phyloP scores from a whole-genome alignment of 208 protist species.

The Porcisia hertigi region DNA sequence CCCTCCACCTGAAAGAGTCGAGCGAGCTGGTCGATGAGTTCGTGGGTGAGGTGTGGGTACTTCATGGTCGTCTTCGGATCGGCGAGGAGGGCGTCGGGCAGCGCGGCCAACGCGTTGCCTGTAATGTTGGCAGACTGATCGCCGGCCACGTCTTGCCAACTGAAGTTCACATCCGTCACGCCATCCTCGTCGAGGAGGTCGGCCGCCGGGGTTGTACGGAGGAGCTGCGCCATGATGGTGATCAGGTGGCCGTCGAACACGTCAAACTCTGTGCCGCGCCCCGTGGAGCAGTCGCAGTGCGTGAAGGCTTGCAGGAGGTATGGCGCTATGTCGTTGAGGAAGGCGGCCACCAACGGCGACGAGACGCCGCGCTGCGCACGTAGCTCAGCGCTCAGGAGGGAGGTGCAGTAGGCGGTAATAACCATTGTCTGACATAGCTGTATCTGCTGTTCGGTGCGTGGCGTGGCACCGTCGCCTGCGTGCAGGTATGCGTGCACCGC shows the following conservation, averaged over 20 bases:
- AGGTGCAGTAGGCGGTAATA: constrained; percentile 63
- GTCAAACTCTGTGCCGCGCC: constrained; percentile 74
- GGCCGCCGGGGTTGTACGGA: constrained; percentile 35
- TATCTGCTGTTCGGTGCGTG: constrained; percentile 32
- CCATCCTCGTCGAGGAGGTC: constrained; percentile 71
- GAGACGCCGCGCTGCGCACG: constrained; percentile 58
- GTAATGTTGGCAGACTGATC: constrained; percentile 34
- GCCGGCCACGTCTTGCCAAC: constrained; percentile 47
- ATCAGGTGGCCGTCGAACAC: constrained; percentile 80
- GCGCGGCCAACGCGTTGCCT: constrained; percentile 31
- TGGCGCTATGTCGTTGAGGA: constrained; percentile 64
- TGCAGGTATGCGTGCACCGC: constrained; percentile 75
- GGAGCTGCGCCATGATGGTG: constrained; percentile 48
- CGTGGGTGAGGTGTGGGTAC: constrained; percentile 71
- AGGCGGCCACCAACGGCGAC: constrained; percentile 36
- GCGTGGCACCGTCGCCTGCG: neutral
- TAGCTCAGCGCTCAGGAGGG: constrained; percentile 37
- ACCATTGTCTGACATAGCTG: constrained; percentile 68
- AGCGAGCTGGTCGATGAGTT: constrained; percentile 79
- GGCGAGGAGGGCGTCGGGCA: constrained; percentile 47
- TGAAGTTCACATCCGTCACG: constrained; percentile 43
- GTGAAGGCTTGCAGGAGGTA: constrained; percentile 55
- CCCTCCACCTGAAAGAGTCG: constrained; percentile 46
- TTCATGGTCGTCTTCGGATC: constrained; percentile 31
- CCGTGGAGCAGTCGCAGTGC: constrained; percentile 40